Percentiles rank a stretch among this genome's conserved stretches.
These are phyloP conservation scores for Parmelia sp. DNA, from an alignment of 495 filamentous ascomycete genomes.

Conservation along the genomic window DNA sequence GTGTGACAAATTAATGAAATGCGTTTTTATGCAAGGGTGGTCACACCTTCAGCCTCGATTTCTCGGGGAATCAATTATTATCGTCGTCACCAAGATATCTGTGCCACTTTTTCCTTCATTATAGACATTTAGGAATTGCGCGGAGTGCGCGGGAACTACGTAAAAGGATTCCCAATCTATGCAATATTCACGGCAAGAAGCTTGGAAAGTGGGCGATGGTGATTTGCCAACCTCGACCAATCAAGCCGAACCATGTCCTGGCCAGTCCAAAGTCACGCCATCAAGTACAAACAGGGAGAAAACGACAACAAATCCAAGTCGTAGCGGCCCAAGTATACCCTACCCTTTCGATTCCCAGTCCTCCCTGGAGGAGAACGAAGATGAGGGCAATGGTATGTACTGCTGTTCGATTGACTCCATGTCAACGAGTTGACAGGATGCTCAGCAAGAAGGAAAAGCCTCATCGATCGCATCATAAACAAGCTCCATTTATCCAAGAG, in stretches of 20 bases:
- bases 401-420: neutral
- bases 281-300: neutral
- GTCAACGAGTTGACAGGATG: neutral
- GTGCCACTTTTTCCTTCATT: too few species aligned
- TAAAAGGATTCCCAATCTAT: neutral
- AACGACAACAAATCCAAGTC: neutral
- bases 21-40: too few species aligned
- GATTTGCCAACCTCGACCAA: neutral
- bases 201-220: neutral
- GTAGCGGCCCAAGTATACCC: neutral
- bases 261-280: neutral
- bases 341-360: conserved; percentile 4
- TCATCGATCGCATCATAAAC: neutral
- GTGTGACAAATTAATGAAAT: too few species aligned
- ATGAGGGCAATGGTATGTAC: neutral
- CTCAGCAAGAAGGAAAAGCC: neutral
- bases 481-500: neutral
- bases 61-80: neutral
- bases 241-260: neutral
- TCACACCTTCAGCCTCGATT: too few species aligned
- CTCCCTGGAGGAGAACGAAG: neutral
- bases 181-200: neutral
- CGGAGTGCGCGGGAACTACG: neutral
- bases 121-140: neutral
- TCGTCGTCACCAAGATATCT: too few species aligned